These are phyloP conservation scores for Sanghuangporus weigelae DNA, from an alignment of 1,284 basidiomycete genomes.

Conservation along the genomic window DNA sequence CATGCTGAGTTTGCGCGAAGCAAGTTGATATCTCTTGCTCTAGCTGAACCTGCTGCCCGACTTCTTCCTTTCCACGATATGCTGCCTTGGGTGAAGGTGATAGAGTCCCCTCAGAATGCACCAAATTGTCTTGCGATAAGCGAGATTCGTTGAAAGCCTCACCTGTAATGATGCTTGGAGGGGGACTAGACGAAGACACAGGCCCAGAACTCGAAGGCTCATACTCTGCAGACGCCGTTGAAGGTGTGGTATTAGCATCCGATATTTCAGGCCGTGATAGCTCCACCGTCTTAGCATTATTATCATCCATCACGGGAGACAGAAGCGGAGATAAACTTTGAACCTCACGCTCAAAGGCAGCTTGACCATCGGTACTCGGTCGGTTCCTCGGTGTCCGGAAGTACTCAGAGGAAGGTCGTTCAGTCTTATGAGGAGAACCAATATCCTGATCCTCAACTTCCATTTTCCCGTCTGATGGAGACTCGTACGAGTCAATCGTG, in stretches of 20 bases:
- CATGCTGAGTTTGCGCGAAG: not conserved
- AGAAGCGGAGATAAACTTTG: slow-evolving; percentile 10
- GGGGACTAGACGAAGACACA: not conserved
- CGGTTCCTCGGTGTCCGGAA: slow-evolving; percentile 9
- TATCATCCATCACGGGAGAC: not conserved
- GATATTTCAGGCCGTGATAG: too few species aligned
- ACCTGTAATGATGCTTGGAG: not conserved
- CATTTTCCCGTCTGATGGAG: not conserved
- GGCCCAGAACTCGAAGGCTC: not conserved
- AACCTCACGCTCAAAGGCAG: not conserved
- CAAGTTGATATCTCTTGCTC: not conserved
- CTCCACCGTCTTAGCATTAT: not conserved
- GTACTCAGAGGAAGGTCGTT: slow-evolving; percentile 11
- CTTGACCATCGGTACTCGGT: not conserved
- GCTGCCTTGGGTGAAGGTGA: not conserved
- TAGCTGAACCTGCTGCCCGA: not conserved
- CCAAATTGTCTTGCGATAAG: not conserved
- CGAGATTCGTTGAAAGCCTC: not conserved
- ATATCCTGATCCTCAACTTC: not conserved
- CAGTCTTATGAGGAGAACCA: slow-evolving; percentile 12
- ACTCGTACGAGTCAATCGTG: not conserved
- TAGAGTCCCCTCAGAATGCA: not conserved
- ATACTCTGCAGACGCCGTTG: not conserved
- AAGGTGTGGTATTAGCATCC: too few species aligned
- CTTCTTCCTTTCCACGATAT: not conserved